Conservation (phyloP, 225 moss, liverwort and hornwort genomes). For the Sphagnum contortum region DNA sequence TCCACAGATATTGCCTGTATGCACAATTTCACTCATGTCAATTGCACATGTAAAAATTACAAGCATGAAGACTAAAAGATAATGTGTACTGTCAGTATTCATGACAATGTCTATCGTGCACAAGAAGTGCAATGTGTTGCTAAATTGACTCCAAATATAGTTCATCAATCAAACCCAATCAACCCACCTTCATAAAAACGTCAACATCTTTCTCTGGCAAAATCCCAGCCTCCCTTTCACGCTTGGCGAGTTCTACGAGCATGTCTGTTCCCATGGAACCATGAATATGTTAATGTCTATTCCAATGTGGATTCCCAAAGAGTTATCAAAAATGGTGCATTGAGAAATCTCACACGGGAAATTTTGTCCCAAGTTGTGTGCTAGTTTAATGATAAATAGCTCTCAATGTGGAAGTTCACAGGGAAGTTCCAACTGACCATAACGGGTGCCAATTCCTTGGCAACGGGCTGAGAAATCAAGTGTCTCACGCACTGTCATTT, state of each 20-base stretch:
- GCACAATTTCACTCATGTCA: background rate
- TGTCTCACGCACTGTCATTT: slow-evolving; percentile 37
- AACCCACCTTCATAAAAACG: slow-evolving; percentile 25
- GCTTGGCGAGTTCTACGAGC: slow-evolving; percentile 15
- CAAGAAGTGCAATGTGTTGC: background rate
- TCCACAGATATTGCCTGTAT: slow-evolving; percentile 14
- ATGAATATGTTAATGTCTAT: background rate
- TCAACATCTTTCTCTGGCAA: slow-evolving; percentile 29
- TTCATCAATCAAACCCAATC: background rate
- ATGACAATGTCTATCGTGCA: background rate
- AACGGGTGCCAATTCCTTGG: slow-evolving; percentile 28
- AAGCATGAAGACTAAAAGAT: background rate
- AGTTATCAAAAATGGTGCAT: background rate
- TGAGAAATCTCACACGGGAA: background rate
- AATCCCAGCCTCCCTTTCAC: slow-evolving; percentile 29
- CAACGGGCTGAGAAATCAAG: slow-evolving; percentile 26
- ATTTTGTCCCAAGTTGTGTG: background rate
- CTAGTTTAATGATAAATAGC: background rate
- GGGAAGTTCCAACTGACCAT: slow-evolving; percentile 5
- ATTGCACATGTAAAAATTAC: background rate
- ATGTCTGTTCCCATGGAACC: slow-evolving; percentile 7
- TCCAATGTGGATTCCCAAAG: background rate
- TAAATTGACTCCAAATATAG: background rate
- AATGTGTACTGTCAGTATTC: background rate
- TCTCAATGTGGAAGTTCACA: background rate